Evolutionary conservation across 1,284 basidiomycete species (phyloP), one percentile per base, ranked within the genome.

Genomic region (Psilocybe mexicana): DNA sequence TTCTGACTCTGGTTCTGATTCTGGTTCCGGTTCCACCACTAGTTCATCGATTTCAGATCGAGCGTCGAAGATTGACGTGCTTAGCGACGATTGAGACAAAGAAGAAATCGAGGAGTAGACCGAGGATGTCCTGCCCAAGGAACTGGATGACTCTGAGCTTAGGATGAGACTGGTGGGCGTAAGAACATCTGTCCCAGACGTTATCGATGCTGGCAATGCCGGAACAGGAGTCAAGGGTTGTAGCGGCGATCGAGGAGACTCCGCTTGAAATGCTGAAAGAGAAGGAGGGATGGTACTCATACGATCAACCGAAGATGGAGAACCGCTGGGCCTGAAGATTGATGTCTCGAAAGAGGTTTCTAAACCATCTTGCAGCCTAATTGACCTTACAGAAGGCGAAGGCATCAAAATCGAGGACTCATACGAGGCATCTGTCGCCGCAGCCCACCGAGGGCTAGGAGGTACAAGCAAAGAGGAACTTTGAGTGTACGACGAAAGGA

Each of bases 351-450:
- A 87, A 0, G 87, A 88, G 0, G 67, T 72, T 62, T 90, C 88
- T 1, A 70, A 74, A 1, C 78, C 81, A 50, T 89, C 86, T 1
- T 78, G 80, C 28, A 88, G 66, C 0, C 80, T 80, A 24, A 83
- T 63, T 0, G 86, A 85, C 49, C 78, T 76, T 3, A 85, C 71
- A 12, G 87, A 86, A 24, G 87, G 87, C 0, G 88, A 89, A 0
- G 88, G 85, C 8, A 75, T 76, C 24, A 92, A 73, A 14, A 87
- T 71, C 0, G 86, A 86, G 0, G 88, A 88, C 36, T 90, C 88
- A 61, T 87, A 92, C 0, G 88, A 87, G 7, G 75, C 64, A 59
- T 89, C 82, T 0, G 83, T 84, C 63, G 85, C 83, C 2, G 78
- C 72, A 7, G 79, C 81, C 86, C 86, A 88, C 12, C 69, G 66